phyloP scores from a whole-genome alignment of 2,329 filamentous ascomycete species.

The Xylariaceae sp. region DNA sequence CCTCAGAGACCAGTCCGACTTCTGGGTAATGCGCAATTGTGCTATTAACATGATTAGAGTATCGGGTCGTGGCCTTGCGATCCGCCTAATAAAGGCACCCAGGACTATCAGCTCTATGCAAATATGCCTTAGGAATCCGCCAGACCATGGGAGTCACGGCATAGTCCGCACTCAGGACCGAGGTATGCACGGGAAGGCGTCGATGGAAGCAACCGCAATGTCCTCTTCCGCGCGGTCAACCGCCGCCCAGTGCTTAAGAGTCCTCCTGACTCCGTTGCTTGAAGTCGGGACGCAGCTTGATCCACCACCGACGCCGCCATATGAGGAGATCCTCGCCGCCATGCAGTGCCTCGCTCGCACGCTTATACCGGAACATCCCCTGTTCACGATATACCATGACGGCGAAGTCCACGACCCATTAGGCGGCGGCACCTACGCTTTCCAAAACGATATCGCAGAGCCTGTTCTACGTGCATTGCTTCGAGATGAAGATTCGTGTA shows the following conservation, averaged over 20 bases:
- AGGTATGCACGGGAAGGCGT: background rate
- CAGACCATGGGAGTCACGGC: background rate
- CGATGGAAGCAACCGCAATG: background rate
- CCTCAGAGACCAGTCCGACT: too few species aligned
- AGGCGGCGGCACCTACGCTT: constrained; percentile 5
- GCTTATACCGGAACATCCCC: background rate
- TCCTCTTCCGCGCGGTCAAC: background rate
- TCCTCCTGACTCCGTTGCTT: background rate
- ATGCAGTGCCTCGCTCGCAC: background rate
- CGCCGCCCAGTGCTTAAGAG: background rate
- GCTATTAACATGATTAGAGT: too few species aligned
- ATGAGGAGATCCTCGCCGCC: background rate
- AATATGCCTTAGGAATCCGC: background rate
- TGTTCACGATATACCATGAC: constrained; percentile 5
- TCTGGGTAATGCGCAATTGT: too few species aligned
- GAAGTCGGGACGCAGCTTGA: background rate
- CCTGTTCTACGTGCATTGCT: constrained; percentile 3
- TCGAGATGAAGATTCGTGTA: constrained; percentile 1
- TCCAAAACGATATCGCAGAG: constrained; percentile 3
- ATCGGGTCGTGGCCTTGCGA: too few species aligned
- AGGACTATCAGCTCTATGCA: too few species aligned
- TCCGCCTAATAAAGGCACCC: too few species aligned
- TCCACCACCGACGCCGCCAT: background rate
- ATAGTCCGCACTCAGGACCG: background rate
- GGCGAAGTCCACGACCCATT: constrained; percentile 8